phyloP scores from a whole-genome alignment of 164 flowering plant genomes.

The Sextonia rubra region DNA sequence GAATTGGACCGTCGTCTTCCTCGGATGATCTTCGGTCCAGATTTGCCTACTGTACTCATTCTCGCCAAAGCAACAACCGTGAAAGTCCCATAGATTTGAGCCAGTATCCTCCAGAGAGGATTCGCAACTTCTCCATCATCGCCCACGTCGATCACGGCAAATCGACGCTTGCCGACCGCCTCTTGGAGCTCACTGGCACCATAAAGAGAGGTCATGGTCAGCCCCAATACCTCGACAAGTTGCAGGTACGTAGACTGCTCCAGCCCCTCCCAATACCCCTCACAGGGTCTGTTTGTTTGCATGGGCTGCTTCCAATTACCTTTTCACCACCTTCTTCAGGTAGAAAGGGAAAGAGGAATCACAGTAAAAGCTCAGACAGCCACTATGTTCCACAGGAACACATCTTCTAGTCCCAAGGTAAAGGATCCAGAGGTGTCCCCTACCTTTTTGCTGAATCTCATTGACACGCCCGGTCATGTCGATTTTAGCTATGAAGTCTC shows the following conservation, averaged over 20 bases:
- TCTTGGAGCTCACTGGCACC: conserved; percentile 94
- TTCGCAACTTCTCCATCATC: conserved; percentile 90
- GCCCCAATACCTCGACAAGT: conserved; percentile 94
- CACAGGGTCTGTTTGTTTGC: too few relatives aligned
- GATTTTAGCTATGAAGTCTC: conserved; percentile 99
- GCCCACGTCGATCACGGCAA: conserved; percentile 98
- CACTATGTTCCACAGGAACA: conserved; percentile 74
- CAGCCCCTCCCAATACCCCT: not conserved
- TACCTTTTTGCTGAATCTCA: conserved; percentile 63
- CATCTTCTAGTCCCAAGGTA: conserved; percentile 20
- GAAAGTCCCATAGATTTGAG: conserved; percentile 52
- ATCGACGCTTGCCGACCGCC: conserved; percentile 90
- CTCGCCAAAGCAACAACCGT: conserved; percentile 33
- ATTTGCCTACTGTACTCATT: conserved; percentile 41
- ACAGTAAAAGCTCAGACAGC: conserved; percentile 99
- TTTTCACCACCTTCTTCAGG: conserved; percentile 39
- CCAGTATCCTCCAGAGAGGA: conserved; percentile 65
- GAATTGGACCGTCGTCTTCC: conserved; percentile 3
- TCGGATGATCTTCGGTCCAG: conserved; percentile 11
- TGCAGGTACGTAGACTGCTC: conserved; percentile 62
- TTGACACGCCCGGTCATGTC: conserved; percentile 98
- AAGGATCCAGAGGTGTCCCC: conserved; percentile 26
- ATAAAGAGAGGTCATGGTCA: conserved; percentile 89
- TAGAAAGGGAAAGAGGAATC: conserved; percentile 97
- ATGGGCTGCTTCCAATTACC: not conserved